Evolutionary conservation across 2,329 filamentous ascomycete species (phyloP), one percentile per base, ranked within the genome.

Genomic region (Raffaelea deltoideospora): DNA sequence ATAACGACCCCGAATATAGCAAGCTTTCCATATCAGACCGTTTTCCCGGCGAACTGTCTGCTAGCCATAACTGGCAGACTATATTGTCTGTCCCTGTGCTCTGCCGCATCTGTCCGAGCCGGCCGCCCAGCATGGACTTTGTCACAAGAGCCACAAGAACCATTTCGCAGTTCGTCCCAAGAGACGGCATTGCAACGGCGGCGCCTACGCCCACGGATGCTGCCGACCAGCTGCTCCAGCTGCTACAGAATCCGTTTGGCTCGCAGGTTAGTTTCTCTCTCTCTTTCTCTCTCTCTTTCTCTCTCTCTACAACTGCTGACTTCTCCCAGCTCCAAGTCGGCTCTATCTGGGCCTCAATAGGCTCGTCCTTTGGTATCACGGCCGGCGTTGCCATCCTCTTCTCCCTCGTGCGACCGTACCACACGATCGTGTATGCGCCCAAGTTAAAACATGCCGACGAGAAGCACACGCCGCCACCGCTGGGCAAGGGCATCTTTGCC

Each of bases 361-460:
- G 66, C 44, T 85, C 81, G 18, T 93, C 88, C 3, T 53, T 95
- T 31, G 80, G 74, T 38, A 64, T 90, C 51, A 84, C 85, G 9
- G 50, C 70, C 43, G 65, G 76, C 47, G 77, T 94, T 47, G 77
- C 84, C 43, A 54, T 93, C 40, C 60, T 76, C 45, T 98, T 96
- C 67, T 94, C 85, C 43, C 64, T 95, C 48, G 66, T 96, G 38
- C 82, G 90, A 42, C 90, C 90, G 5, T 86, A 87, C 57, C 88
- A 96, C 57, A 80, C 79, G 38, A 72, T 88, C 47, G 84, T 98
- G 33, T 98, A 98, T 59, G 87, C 90, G 4, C 90, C 90, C 29
- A 88, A 92, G 54, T 67, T 92, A 34, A 93, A 93, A 55, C 79
- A 95, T 64, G 81, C 85, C 53, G 88, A 96, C 55, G 76, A 85